Evolutionary conservation across 345 rosid species (phyloP).

Genomic region (Salix arbutifolia): DNA sequence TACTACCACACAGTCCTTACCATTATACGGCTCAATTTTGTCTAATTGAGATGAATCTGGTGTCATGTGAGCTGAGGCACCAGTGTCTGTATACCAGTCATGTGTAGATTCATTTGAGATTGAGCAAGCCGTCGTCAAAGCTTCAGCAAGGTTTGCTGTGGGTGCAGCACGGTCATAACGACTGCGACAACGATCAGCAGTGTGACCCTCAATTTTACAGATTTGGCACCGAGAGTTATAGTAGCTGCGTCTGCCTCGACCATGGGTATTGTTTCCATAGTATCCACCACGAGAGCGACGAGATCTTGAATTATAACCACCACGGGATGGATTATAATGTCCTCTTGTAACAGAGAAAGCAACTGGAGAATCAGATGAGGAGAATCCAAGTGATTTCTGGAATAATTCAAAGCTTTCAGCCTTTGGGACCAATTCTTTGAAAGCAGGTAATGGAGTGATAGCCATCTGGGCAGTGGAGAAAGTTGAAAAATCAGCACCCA

Average conservation of each 20-base stretch:
- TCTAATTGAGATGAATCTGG: neutral
- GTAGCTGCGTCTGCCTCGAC: no score
- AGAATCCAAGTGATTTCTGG: no score
- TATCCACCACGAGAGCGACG: neutral
- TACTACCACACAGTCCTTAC: slow-evolving; percentile 11
- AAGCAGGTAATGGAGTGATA: neutral
- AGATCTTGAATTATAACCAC: neutral
- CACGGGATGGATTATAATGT: no score
- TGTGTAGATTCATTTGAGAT: no score
- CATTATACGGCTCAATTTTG: neutral
- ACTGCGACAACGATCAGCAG: neutral
- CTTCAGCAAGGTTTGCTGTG: neutral
- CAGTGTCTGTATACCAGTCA: neutral
- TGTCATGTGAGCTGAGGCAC: slow-evolving; percentile 1
- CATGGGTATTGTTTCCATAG: no score
- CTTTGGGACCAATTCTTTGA: neutral
- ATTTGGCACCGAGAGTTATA: neutral
- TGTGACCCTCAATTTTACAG: neutral
- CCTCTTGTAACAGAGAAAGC: no score
- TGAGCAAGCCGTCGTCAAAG: neutral
- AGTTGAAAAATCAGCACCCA: neutral
- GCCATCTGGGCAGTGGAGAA: neutral
- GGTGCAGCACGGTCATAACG: neutral
- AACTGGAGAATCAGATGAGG: no score
- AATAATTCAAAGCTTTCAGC: neutral